Conservation (phyloP, 257 asterid species). For the Leonotis leonurus region DNA sequence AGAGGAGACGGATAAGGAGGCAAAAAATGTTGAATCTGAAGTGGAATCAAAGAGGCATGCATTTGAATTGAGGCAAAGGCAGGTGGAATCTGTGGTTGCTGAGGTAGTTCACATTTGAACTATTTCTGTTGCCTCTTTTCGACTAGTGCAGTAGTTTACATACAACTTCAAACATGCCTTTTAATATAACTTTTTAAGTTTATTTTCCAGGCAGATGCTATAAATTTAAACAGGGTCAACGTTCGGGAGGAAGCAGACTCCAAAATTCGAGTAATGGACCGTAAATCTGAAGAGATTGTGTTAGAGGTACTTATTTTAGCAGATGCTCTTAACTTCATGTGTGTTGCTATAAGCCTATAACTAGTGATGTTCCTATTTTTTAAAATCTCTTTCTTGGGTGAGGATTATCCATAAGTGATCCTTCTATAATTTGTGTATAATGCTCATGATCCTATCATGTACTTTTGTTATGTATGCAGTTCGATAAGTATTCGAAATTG, state of each 20-base stretch:
- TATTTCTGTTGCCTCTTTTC: neutral
- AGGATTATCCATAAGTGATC: too few relatives aligned
- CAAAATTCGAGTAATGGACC: conserved; percentile 38
- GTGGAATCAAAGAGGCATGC: conserved; percentile 46
- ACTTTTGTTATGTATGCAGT: too few relatives aligned
- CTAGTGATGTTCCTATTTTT: too few relatives aligned
- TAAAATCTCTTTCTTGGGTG: too few relatives aligned
- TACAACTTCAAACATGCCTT: too few relatives aligned
- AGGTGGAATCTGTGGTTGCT: conserved; percentile 54
- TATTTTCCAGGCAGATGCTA: conserved; percentile 43
- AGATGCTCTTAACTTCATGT: neutral
- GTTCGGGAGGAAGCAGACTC: conserved; percentile 56
- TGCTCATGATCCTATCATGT: too few relatives aligned
- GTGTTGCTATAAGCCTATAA: neutral
- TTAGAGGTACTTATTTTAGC: conserved; percentile 38
- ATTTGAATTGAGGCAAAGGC: conserved; percentile 47
- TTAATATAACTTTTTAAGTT: neutral
- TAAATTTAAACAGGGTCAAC: conserved; percentile 30
- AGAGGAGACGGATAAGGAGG: conserved; percentile 46
- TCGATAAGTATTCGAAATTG: too few relatives aligned
- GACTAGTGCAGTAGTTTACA: neutral
- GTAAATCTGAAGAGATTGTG: conserved; percentile 54
- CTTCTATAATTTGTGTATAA: too few relatives aligned
- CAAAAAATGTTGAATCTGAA: conserved; percentile 51
- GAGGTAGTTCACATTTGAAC: conserved; percentile 41